Base-by-base conservation (phyloP, 2,329 filamentous ascomycete genomes). In the Aspergillus puulaauensis region DNA sequence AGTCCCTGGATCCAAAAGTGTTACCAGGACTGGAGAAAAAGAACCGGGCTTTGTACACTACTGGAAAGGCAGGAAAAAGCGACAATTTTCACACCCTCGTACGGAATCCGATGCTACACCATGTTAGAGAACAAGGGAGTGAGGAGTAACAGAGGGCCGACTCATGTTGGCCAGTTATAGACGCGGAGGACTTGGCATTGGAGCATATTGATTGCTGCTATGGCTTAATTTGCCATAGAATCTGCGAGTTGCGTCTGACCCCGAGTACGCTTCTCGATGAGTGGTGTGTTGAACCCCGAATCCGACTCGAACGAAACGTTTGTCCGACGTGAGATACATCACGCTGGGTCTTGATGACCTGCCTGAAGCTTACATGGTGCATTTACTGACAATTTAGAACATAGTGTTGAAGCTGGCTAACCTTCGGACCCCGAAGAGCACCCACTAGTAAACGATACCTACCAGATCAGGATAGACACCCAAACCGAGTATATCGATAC, bases 191-290 rank as follows among this genome's bases (percentile, higher is more conserved):
- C 21, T 37, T 48, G 31, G 12, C 7, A 39, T 48, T 48, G 31
- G 46, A 8, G 23, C 23, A 7, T 24, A 24, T 24, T 24, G 23
- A 24, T 24, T 24, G 23, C 23, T 24, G 6, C 17, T 11, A 17
- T 72, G 24, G 59, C 66, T 21, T 73, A 70, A 15, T 74, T 74
- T 59, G 80, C 78, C 11, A 74, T 68, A 14, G 41, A 35, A 2
- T 37, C 27, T 31, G 27, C 27, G 27, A 31, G 27, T 37, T 33
- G 31, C 12, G 31, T 21, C 33, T 49, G 33, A 49, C 46, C 14
- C 14, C 31, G 19, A 11, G 23, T 39, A 17, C 17, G 23, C 27
- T 49, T 24, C 27, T 6, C 46, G 31, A 23, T 49, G 31, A 49
- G n/a, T 39, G 46, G 46, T 49, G 31, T 23, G 31, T 49, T 37